Percentiles rank a stretch among this genome's conserved stretches.
Conservation (phyloP, 116 monocot genomes). For the Papilionanthe hybrid region DNA sequence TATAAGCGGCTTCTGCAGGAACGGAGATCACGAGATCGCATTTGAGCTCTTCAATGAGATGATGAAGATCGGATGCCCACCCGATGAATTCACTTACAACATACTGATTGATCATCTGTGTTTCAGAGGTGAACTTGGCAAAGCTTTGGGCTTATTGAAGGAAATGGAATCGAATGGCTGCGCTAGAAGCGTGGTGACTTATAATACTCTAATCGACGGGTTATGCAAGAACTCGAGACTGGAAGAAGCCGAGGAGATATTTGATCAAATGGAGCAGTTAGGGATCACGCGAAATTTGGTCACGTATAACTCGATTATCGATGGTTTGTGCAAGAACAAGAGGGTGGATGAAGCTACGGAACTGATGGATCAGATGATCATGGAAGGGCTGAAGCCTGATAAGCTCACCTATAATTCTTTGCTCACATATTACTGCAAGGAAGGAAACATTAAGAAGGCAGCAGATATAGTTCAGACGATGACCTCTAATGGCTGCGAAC, state of each 20-base stretch:
- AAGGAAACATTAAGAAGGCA: constrained; percentile 75
- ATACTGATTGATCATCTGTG: constrained; percentile 80
- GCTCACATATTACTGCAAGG: constrained; percentile 77
- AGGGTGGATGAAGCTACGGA: constrained; percentile 77
- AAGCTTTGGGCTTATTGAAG: constrained; percentile 64
- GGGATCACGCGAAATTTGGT: constrained; percentile 74
- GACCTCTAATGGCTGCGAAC: constrained; percentile 83
- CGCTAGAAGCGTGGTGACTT: constrained; percentile 65
- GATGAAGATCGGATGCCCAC: constrained; percentile 64
- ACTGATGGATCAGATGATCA: constrained; percentile 84
- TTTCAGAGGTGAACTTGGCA: constrained; percentile 33
- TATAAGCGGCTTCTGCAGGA: constrained; percentile 62
- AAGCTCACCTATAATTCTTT: constrained; percentile 89
- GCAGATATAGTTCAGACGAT: constrained; percentile 86
- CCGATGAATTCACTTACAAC: constrained; percentile 80
- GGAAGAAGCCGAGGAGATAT: constrained; percentile 83
- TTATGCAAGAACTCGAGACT: constrained; percentile 76
- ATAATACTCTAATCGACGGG: constrained; percentile 82
- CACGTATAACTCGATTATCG: constrained; percentile 73
- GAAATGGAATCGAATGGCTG: constrained; percentile 78
- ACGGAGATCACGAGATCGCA: constrained; percentile 48
- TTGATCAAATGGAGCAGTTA: constrained; percentile 81
- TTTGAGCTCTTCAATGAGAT: constrained; percentile 78
- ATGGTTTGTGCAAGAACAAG: constrained; percentile 74
- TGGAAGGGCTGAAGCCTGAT: constrained; percentile 73